Base-by-base conservation (phyloP, 345 rosid genomes). In the Rhizophora mangle region DNA sequence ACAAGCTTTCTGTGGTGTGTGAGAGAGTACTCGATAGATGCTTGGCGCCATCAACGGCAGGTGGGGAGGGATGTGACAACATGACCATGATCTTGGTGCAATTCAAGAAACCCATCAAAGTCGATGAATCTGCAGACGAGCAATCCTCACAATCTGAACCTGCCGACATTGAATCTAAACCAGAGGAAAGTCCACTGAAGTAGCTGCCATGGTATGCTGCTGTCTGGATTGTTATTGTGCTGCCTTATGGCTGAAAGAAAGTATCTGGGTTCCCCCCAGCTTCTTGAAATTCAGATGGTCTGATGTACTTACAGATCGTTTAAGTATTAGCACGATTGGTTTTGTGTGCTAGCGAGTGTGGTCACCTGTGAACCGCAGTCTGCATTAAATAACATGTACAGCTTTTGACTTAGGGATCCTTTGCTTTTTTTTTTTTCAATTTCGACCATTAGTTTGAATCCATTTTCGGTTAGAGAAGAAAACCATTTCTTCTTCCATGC, bases 51-150 rank as follows among this genome's bases (percentile, higher is more conserved):
- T 85, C 88, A 8, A 90, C 96, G 8, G 81, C 84, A 29, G 72
- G 82, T 8, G 98, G 98, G 16, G 98, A 95, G 82, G 99, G 98
- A 71, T 90, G 99, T 64, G 99, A 95, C 82, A 92, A 95, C 76
- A 95, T 95, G 99, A 95, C 99, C 49, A 95, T 95, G 96, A 86
- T 92, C 79, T 75, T 90, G 83, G 94, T 95, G 64, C 98, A 87
- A 75, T 87, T 95, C 81, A 90, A 87, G 85, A 95, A 90, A 72
- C 85, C 88, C 19, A 39, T 80, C 65, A 69, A 72, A 67, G 47
- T 77, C 18, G 4, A 59, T 8, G 59, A 69, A 27, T 75, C 82
- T 29, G 60, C 72, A 2, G 82, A 76, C 11, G 75, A 77, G 71
- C 82, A 80, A 60, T 69, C 80, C 43, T 82, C 89, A 24, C 72